A percentile compares a stretch with the other conserved stretches of the same genome.
phyloP scores from a whole-genome alignment of 78 protist genomes.

The Dictyostelium capitatum region DNA sequence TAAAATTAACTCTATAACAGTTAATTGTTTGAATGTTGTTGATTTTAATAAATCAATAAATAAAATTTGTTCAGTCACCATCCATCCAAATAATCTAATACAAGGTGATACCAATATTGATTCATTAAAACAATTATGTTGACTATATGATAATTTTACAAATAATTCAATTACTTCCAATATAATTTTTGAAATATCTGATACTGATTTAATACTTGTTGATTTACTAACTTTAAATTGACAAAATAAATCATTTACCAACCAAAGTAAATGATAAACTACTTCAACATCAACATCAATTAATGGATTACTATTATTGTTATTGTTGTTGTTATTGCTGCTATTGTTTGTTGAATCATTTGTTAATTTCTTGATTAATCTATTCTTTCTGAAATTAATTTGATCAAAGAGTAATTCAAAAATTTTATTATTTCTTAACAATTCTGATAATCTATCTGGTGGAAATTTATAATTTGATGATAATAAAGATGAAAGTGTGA shows the following conservation, averaged over 20 bases:
- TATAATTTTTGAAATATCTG: background rate
- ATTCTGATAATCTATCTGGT: background rate
- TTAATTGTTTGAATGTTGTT: background rate
- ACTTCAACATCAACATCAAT: background rate
- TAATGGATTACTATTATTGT: no score
- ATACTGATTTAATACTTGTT: background rate
- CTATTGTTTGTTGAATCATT: no score
- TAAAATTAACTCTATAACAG: background rate
- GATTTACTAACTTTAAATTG: background rate
- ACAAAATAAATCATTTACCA: slow-evolving; percentile 1
- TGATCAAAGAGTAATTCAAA: background rate
- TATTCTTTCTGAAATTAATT: background rate
- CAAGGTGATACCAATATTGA: background rate
- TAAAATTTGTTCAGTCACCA: background rate
- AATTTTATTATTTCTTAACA: background rate
- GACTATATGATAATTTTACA: background rate
- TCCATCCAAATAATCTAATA: slow-evolving; percentile 27
- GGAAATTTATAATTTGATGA: background rate
- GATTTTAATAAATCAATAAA: background rate
- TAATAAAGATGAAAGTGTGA: background rate
- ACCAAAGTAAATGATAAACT: background rate
- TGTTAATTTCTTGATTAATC: background rate
- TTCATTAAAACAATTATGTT: background rate
- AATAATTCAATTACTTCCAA: background rate
- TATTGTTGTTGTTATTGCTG: no score